Conservation (phyloP, 2,329 filamentous ascomycete genomes). For the Claviceps arundinis region DNA sequence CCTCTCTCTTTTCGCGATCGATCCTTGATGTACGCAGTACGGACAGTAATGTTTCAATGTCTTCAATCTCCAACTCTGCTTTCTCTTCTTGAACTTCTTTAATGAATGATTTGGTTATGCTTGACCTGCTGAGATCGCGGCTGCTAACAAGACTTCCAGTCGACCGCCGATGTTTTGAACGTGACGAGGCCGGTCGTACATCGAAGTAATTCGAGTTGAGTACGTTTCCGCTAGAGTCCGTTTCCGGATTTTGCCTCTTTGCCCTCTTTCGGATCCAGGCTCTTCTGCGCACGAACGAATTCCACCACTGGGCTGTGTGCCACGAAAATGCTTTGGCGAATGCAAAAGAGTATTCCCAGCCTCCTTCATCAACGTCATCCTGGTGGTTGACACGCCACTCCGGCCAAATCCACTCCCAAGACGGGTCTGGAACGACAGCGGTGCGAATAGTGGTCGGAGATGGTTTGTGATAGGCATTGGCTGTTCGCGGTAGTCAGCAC, state of each 20-base stretch:
- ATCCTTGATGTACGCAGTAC: conserved; percentile 59
- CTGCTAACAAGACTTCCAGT: conserved; percentile 21
- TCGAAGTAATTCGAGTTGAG: conserved; percentile 71
- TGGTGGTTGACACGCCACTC: conserved; percentile 58
- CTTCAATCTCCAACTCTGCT: conserved; percentile 43
- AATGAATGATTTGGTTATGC: conserved; percentile 22
- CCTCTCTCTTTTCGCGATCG: conserved; percentile 83
- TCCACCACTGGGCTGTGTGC: conserved; percentile 88
- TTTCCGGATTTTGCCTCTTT: conserved; percentile 37
- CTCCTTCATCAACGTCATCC: conserved; percentile 66
- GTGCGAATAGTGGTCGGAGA: conserved; percentile 61
- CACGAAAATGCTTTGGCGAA: conserved; percentile 65
- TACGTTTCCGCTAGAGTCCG: conserved; percentile 45
- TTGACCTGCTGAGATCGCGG: conserved; percentile 21
- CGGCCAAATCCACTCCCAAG: conserved; percentile 78
- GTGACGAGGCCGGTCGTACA: conserved; percentile 42
- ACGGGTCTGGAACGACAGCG: conserved; percentile 85
- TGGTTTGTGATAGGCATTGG: conserved; percentile 50
- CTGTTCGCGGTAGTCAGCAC: conserved; percentile 10
- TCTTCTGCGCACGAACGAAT: conserved; percentile 82
- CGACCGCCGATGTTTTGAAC: conserved; percentile 15
- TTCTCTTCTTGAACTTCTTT: conserved; percentile 39
- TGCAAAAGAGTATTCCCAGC: conserved; percentile 92
- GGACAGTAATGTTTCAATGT: conserved; percentile 56
- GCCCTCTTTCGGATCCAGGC: conserved; percentile 76